These are phyloP conservation scores for Nothopassalora personata DNA, from an alignment of 2,329 filamentous ascomycete genomes.

Conservation along the genomic window DNA sequence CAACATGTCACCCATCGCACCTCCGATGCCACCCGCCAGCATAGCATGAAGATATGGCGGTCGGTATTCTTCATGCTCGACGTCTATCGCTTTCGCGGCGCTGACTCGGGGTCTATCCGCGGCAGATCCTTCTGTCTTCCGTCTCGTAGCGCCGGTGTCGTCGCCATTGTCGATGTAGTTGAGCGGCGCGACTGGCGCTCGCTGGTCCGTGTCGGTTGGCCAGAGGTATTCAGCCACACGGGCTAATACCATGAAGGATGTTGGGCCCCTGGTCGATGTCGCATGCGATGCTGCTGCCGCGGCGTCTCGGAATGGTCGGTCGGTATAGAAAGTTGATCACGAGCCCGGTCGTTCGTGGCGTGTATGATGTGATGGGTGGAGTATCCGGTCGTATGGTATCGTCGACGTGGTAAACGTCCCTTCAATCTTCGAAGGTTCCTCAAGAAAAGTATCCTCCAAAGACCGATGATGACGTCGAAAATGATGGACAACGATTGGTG, in stretches of 20 bases:
- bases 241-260: constrained; percentile 46
- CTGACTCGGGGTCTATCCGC: constrained; percentile 24
- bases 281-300: constrained; percentile 15
- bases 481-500: not conserved
- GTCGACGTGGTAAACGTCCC: not conserved
- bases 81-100: constrained; percentile 18
- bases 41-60: constrained; percentile 59
- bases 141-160: constrained; percentile 23
- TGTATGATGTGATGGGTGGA: not conserved
- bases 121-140: constrained; percentile 33
- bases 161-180: constrained; percentile 36
- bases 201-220: constrained; percentile 23
- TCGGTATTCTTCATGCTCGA: constrained; percentile 39
- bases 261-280: constrained; percentile 14
- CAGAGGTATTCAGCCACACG: constrained; percentile 45
- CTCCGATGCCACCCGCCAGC: constrained; percentile 89
- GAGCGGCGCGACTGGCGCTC: constrained; percentile 23
- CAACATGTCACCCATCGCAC: constrained; percentile 88
- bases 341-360: too few relatives aligned
- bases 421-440: not conserved
- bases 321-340: not conserved
- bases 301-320: not conserved
- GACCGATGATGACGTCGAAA: not conserved
- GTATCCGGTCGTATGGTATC: not conserved
- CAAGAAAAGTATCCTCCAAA: not conserved